Evolutionary conservation across 768 basidiomycete genomes (phyloP).

Genomic region (Lactarius evosmus): DNA sequence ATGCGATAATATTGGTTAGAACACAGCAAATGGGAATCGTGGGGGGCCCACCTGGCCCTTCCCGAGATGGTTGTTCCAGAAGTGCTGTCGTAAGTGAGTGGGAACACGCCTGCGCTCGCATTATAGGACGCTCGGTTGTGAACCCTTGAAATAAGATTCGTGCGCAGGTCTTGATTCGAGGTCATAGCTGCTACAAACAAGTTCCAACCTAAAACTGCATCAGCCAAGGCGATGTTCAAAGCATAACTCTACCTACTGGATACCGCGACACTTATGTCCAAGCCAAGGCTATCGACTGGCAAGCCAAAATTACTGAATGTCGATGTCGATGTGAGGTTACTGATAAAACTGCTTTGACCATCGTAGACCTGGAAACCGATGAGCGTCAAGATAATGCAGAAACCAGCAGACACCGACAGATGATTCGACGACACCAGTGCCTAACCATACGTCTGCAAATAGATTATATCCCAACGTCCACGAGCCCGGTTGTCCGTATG

Average conservation of each 20-base stretch:
- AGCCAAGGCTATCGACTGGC: not conserved
- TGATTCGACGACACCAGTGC: not conserved
- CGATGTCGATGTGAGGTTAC: conserved; percentile 31
- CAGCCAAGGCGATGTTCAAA: not conserved
- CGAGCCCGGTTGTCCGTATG: not conserved
- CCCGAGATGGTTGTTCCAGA: not conserved
- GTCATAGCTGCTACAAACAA: not conserved
- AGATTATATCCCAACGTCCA: not conserved
- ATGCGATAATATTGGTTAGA: not conserved
- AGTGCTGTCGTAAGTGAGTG: not conserved
- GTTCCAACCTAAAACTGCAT: not conserved
- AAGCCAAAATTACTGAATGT: not conserved
- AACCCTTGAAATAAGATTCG: not conserved
- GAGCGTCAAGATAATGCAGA: too few species aligned
- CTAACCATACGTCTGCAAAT: not conserved
- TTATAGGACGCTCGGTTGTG: not conserved
- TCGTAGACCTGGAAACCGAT: conserved; percentile 39
- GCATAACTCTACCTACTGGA: not conserved
- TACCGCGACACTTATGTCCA: not conserved
- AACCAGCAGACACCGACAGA: not conserved
- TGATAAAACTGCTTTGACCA: conserved; percentile 51
- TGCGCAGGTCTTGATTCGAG: not conserved
- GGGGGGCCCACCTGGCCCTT: not conserved
- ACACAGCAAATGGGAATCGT: not conserved
- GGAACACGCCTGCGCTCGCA: not conserved